Conservation (phyloP, 2,329 filamentous ascomycete species). For the Fusarium acutatum region DNA sequence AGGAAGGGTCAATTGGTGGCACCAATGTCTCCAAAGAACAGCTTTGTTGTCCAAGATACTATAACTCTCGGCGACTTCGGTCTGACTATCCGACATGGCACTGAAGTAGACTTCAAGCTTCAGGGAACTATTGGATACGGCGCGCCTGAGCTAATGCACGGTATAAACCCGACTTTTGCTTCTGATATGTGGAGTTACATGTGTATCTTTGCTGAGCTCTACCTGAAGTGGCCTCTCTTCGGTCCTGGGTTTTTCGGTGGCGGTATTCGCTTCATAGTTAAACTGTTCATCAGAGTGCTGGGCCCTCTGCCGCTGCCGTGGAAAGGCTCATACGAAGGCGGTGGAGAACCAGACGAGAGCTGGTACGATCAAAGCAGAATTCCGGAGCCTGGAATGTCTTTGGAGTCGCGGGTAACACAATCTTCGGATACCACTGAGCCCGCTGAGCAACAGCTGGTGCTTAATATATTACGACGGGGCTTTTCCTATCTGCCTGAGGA, state of each 20-base stretch:
- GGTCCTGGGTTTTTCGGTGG: fast-evolving
- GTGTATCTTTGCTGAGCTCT: background rate
- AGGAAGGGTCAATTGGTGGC: fast-evolving
- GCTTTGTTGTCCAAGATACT: background rate
- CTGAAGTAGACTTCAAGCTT: background rate
- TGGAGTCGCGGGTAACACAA: background rate
- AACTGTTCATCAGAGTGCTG: background rate
- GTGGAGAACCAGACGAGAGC: background rate
- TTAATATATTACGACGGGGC: background rate
- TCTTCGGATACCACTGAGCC: background rate
- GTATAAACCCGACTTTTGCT: background rate
- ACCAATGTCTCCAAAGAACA: background rate
- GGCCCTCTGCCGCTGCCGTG: background rate
- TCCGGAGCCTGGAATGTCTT: background rate
- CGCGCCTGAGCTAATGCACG: background rate
- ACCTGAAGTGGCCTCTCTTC: background rate
- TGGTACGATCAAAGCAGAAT: background rate
- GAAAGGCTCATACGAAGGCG: background rate
- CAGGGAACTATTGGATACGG: background rate
- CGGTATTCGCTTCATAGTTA: background rate
- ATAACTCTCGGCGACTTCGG: background rate
- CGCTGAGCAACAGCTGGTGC: background rate
- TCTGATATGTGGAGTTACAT: background rate
- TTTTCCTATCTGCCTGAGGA: background rate
- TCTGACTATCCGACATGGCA: background rate